Conservation (phyloP, 192 early-diverging fungal genomes). For the Coemansia sp. region DNA sequence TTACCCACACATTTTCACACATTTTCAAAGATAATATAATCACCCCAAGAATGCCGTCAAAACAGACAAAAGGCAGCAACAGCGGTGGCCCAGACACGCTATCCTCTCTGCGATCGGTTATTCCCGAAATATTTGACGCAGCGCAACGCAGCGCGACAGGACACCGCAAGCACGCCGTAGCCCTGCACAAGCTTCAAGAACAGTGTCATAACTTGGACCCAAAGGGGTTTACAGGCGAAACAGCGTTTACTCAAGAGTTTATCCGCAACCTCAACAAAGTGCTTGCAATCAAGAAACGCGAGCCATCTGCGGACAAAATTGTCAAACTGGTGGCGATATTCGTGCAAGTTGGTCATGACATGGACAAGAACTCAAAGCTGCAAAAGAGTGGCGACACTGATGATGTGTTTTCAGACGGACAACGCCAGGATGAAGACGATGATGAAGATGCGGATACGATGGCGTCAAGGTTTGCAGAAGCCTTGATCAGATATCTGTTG, state of each 20-base stretch:
- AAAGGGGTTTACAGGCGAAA: conserved; percentile 58
- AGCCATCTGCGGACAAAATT: conserved; percentile 67
- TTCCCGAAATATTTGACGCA: conserved; percentile 76
- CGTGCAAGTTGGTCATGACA: conserved; percentile 68
- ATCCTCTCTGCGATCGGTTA: conserved; percentile 48
- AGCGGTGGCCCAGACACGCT: conserved; percentile 40
- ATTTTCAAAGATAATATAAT: too few relatives aligned
- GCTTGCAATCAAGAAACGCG: conserved; percentile 71
- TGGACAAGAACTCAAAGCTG: conserved; percentile 46
- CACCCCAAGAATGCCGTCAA: conserved; percentile 9
- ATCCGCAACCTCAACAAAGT: conserved; percentile 79
- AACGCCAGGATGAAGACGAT: conserved; percentile 16
- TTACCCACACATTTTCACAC: neutral
- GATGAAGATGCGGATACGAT: conserved; percentile 52
- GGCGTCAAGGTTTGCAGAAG: conserved; percentile 69
- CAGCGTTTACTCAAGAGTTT: conserved; percentile 72
- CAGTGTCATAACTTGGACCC: conserved; percentile 50
- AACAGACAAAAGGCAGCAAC: conserved; percentile 33
- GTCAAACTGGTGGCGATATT: conserved; percentile 75
- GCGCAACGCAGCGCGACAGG: conserved; percentile 64
- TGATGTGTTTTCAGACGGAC: conserved; percentile 34
- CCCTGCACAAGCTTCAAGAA: conserved; percentile 71
- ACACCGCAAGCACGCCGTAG: conserved; percentile 71
- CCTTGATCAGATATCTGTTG: conserved; percentile 67
- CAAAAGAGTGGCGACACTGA: conserved; percentile 14